Conservation (phyloP, 805 yeast genomes). For the Ogataea chonburiensis region DNA sequence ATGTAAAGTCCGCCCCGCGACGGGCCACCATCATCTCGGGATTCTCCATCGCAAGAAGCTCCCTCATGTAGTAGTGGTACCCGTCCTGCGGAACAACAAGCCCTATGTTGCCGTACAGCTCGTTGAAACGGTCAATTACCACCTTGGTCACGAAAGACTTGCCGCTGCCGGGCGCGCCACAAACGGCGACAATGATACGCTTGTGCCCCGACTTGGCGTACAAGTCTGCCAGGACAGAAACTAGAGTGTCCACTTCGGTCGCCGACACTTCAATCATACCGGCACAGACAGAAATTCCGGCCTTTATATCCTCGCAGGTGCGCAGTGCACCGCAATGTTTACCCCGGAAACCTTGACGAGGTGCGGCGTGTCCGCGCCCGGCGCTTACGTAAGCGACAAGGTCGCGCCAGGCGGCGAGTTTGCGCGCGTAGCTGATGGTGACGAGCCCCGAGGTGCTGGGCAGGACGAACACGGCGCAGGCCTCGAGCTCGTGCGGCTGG, state of each 20-base stretch:
- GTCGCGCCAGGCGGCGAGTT: constrained; percentile 48
- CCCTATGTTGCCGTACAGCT: constrained; percentile 4
- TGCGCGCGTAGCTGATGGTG: constrained; percentile 45
- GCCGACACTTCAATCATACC: constrained; percentile 4
- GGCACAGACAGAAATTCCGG: not conserved
- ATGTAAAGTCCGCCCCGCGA: constrained; percentile 51
- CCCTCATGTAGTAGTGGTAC: constrained; percentile 43
- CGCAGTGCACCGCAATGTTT: constrained; percentile 1
- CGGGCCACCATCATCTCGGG: constrained; percentile 40
- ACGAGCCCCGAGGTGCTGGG: constrained; percentile 78
- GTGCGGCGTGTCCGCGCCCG: constrained; percentile 3
- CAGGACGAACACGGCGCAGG: constrained; percentile 49
- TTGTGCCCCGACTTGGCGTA: constrained; percentile 1
- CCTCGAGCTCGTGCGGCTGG: constrained; percentile 31
- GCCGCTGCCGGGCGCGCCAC: constrained; percentile 16
- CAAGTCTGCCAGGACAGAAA: constrained; percentile 1
- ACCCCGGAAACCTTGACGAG: constrained; percentile 1
- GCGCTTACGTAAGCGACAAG: constrained; percentile 31
- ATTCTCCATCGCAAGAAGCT: constrained; percentile 29
- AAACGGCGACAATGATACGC: constrained; percentile 14
- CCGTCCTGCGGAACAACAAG: constrained; percentile 26
- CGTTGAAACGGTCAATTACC: constrained; percentile 6
- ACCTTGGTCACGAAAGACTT: constrained; percentile 9
- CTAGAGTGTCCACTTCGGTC: constrained; percentile 2
- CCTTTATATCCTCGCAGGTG: constrained; percentile 3